Evolutionary conservation across 2,329 filamentous ascomycete species (phyloP), one percentile per base, ranked within the genome.

Genomic region (Periglandula ipomoeae): DNA sequence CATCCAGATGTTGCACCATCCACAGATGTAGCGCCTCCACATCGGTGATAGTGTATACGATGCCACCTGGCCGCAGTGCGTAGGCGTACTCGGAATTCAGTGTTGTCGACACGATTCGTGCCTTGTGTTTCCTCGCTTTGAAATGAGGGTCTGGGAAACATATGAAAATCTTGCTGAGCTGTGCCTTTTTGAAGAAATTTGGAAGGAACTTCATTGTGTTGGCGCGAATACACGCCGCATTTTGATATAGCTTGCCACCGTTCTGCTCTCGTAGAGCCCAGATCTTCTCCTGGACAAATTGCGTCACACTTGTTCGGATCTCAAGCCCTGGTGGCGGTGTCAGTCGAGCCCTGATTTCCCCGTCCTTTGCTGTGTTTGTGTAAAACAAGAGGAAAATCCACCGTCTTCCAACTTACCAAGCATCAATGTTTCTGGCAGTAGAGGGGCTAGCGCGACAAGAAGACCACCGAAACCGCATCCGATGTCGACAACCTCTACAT

Each of bases 191-290:
- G 74, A 98, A 97, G 74, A 96, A 95, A 64, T 98, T 97, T 53
- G 94, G 91, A n/a, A 98, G 74, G 67, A 97, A 98, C 66, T 98
- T 98, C 93, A 98, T 98, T 5, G 89, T 88, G 71, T 98, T 98
- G 56, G 88, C 87, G 53, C 93, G 84, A 43, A 98, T 73, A 62
- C 89, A 94, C 30, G 86, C 83, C 47, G 91, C 84, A 65, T 98
- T 98, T 62, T 94, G 85, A 65, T 89, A 97, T 42, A 71, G 66
- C 45, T 69, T 66, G 5, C 71, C 70, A 5, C 70, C 61, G 54
- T 79, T 76, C 60, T 90, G 83, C 11, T 73, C 70, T 4, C 93
- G 82, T 17, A 97, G 75, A 4, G 90, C 91, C 56, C 81, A 80
- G 63, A 95, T 87, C 60, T 89, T 85, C 56, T 94, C 87, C 65